A percentile compares a stretch with the other conserved stretches of the same genome.
Conservation (phyloP, 179 eudicot species). For the Amaranthus tricolor region DNA sequence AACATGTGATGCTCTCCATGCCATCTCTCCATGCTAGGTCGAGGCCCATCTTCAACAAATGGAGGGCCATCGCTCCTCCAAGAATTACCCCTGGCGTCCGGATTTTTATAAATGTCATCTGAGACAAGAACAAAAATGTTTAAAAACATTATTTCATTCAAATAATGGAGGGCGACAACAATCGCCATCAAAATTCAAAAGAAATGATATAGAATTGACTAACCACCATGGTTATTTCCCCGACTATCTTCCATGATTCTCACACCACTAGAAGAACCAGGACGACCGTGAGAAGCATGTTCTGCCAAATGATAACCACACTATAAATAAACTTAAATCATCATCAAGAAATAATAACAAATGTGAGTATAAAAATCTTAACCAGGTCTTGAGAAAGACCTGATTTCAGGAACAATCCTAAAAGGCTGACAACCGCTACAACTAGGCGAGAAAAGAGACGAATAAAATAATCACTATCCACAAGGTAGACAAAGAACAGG, state of each 20-base stretch:
- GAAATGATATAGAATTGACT: slow-evolving; percentile 19
- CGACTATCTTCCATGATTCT: slow-evolving; percentile 36
- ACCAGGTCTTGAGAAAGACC: not conserved
- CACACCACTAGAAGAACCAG: slow-evolving; percentile 58
- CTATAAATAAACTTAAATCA: slow-evolving; percentile 15
- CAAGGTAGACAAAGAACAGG: not conserved
- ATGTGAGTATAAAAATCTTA: not conserved
- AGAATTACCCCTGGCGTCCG: slow-evolving; percentile 42
- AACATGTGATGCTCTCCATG: slow-evolving; percentile 66
- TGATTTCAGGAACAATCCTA: not conserved
- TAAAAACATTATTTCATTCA: not conserved
- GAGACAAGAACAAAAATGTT: slow-evolving; percentile 9
- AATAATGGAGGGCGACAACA: not conserved
- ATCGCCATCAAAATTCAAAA: not conserved
- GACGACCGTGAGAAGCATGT: slow-evolving; percentile 45
- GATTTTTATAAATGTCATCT: slow-evolving; percentile 33
- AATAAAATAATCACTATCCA: slow-evolving; percentile 1
- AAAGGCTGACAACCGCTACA: not conserved
- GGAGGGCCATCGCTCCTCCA: slow-evolving; percentile 64
- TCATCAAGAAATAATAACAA: not conserved
- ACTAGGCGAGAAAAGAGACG: not conserved
- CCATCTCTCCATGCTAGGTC: slow-evolving; percentile 68
- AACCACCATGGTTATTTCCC: slow-evolving; percentile 42
- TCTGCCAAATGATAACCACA: slow-evolving; percentile 38
- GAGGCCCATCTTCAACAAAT: slow-evolving; percentile 49